phyloP scores from a whole-genome alignment of 2,329 filamentous ascomycete genomes.

The Pseudocercospora ulei region DNA sequence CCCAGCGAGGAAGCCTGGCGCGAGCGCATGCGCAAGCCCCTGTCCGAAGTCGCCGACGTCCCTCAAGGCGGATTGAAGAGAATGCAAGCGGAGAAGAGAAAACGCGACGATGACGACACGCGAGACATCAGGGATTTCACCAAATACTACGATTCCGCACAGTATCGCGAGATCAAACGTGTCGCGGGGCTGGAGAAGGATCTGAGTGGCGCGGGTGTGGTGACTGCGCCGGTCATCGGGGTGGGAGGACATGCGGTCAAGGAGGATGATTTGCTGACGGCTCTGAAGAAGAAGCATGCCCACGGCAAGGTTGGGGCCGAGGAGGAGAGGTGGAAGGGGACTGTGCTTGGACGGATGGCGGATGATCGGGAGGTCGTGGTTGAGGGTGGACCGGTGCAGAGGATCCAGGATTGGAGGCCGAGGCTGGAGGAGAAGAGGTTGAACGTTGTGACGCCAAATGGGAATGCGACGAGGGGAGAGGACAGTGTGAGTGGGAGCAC shows the following conservation, averaged over 20 bases:
- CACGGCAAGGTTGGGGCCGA: constrained; percentile 53
- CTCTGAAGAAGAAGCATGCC: constrained; percentile 83
- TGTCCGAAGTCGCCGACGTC: constrained; percentile 37
- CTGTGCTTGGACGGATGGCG: constrained; percentile 63
- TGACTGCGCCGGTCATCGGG: constrained; percentile 33
- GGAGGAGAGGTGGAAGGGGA: constrained; percentile 75
- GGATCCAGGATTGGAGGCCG: constrained; percentile 55
- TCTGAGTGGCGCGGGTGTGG: constrained; percentile 44
- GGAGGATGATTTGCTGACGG: constrained; percentile 43
- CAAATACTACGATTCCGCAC: constrained; percentile 63
- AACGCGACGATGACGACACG: constrained; percentile 59
- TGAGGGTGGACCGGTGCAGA: constrained; percentile 63
- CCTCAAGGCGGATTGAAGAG: constrained; percentile 30
- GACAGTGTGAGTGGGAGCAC: background rate
- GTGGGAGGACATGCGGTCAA: constrained; percentile 35
- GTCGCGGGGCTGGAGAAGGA: constrained; percentile 55
- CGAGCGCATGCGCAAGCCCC: constrained; percentile 42
- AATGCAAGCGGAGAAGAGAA: constrained; percentile 36
- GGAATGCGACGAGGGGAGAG: constrained; percentile 1
- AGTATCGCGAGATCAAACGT: constrained; percentile 69
- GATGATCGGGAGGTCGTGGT: constrained; percentile 65
- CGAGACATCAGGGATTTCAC: constrained; percentile 69
- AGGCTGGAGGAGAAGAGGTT: constrained; percentile 27
- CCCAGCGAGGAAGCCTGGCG: constrained; percentile 58
- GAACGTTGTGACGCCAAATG: background rate